Base-by-base conservation (phyloP, 78 protist species). In the Chrysochromulina parva region DNA sequence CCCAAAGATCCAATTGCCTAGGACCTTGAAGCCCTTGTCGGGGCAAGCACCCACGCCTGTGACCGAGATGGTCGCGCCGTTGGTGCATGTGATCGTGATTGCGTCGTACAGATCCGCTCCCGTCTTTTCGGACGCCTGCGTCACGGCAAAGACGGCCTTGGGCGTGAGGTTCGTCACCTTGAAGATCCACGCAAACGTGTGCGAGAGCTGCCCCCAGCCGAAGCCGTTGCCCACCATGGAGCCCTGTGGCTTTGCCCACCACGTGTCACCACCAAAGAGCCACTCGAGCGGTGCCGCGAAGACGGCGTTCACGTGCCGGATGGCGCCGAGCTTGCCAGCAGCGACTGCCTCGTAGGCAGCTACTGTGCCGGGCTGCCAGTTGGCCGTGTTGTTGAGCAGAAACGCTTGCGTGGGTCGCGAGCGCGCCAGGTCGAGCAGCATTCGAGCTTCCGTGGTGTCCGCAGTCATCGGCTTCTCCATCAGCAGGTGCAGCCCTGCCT, bases 161-260 rank as follows among this genome's bases (percentile, higher is more conserved):
- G 78, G 78, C 19, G 50, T 28, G 78, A 69, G 78, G 14, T 50
- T 50, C 14, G 52, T 69, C 50, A 69, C 78, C 14, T 17, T 17
- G 50, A 38, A 69, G 48, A 78, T 59, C 85, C 85, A 78, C 24
- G 85, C 85, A 16, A 78, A 22, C 26, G 85, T 53, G 59, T 78
- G 85, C 28, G 85, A 53, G 1, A 78, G 85, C 59, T 78, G 85
- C 7, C 85, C 85, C 85, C 85, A 78, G 47, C 85, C 85, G 85
- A 78, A 48, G 47, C 85, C 85, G 20, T 78, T 78, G 20, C 85
- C 85, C 3, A 3, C 5, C 85, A 78, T 78, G 47, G 20, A 52
- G 9, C 59, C 59, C 19, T 5, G 1, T 5, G 58, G 55, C 58
- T 52, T 47, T 13, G 59, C 10, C 85, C 85, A 78, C 26, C 60